Evolutionary conservation across 208 protist species (phyloP), one percentile per base, ranked within the genome.

Genomic region (Naegleria fowleri): DNA sequence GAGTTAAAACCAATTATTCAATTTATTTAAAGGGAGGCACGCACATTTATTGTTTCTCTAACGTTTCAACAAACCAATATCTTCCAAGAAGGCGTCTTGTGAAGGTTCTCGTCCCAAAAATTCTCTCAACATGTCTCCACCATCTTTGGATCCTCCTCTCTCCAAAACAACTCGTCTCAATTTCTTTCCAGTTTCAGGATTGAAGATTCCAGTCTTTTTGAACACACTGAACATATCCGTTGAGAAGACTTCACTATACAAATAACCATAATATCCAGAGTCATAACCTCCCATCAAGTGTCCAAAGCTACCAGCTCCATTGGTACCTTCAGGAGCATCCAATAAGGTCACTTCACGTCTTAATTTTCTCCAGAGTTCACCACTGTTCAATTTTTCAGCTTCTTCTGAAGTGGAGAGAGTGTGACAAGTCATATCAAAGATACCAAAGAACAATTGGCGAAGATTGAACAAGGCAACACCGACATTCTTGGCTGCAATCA

Each of bases 241-340:
- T 25, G 67, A 79, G 58, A 93, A 95, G 0, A 95, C 94, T 91
- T 96, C 93, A 41, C 39, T 86, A 88, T 93, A 96, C 86, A 95
- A 88, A 88, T 96, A 96, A n/a, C 93, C 94, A 88, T 96, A 96
- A 89, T 96, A 96, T 79, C 91, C 88, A 5, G 92, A 91, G 90
- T 95, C 94, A 40, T 96, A 96, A 5, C 93, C 93, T 86, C 93
- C 93, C 0, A 91, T 88, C 15, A 95, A 59, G 58, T 96, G 93
- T 9, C 92, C 94, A 90, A 95, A 96, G n/a, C 79, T 87, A 19
- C 92, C 94, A 51, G 87, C 90, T 43, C 92, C 87, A 19, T 92
- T 93, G n/a, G 92, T 94, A 25, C 91, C 90, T 52, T 51, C n/a
- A 38, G 25, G 39, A 38, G n/a, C 4, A 19, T 41, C 41, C 6